Evolutionary conservation across 805 yeast genomes (phyloP).

Genomic region (Teunomyces barrocoloradensis): DNA sequence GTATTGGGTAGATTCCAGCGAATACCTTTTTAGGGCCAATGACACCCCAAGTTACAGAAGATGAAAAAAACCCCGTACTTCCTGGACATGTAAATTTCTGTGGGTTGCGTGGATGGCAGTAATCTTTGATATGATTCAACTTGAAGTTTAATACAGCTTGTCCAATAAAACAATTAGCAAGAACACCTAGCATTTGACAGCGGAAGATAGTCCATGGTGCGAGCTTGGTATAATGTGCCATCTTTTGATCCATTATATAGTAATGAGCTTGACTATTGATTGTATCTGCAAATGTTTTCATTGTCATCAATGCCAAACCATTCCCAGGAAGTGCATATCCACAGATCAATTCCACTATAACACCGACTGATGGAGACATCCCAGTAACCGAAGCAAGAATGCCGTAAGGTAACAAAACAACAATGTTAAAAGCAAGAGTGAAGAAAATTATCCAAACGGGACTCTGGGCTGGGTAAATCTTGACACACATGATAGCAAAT

Average conservation of each 20-base stretch:
- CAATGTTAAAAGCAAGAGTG: constrained; percentile 18
- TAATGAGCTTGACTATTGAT: constrained; percentile 30
- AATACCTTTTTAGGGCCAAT: constrained; percentile 46
- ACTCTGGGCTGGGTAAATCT: constrained; percentile 12
- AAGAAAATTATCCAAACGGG: constrained; percentile 24
- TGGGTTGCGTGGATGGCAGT: constrained; percentile 42
- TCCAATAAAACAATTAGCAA: constrained; percentile 23
- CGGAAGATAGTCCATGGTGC: constrained; percentile 22
- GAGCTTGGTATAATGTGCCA: constrained; percentile 22
- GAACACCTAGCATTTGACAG: constrained; percentile 26
- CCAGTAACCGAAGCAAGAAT: constrained; percentile 15
- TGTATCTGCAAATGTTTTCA: constrained; percentile 23
- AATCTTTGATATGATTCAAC: constrained; percentile 28
- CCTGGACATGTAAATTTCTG: constrained; percentile 42
- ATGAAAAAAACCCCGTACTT: constrained; percentile 40
- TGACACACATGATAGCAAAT: constrained; percentile 12
- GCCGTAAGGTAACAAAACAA: constrained; percentile 21
- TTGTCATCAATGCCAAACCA: constrained; percentile 19
- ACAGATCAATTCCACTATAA: constrained; percentile 17
- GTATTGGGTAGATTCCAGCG: constrained; percentile 27
- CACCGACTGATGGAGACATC: constrained; percentile 14
- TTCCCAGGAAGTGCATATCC: constrained; percentile 30
- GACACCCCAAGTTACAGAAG: constrained; percentile 64
- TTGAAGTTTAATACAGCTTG: constrained; percentile 28
- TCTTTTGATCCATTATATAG: constrained; percentile 35